phyloP scores from a whole-genome alignment of 1,284 basidiomycete species.

The Trametes polyzona region DNA sequence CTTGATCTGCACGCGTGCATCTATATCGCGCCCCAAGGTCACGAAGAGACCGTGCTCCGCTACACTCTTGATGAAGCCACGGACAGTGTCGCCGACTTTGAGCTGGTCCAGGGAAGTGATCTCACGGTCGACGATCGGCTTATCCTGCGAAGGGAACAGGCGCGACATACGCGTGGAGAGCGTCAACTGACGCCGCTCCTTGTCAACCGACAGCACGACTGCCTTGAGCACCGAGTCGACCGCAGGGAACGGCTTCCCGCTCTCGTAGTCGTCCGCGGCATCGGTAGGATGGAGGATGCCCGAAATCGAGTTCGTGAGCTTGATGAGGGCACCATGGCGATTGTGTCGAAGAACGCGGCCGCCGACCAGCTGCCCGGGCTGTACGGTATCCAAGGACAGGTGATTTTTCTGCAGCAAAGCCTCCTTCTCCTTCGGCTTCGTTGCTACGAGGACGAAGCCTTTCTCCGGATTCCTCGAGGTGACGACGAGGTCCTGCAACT shows the following conservation, averaged over 20 bases:
- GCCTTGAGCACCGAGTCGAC: conserved; percentile 74
- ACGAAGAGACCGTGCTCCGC: conserved; percentile 92
- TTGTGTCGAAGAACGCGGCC: conserved; percentile 79
- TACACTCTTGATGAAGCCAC: conserved; percentile 91
- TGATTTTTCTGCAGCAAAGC: conserved; percentile 52
- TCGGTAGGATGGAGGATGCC: conserved; percentile 86
- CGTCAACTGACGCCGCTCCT: conserved; percentile 66
- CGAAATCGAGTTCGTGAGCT: conserved; percentile 69
- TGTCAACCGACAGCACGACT: conserved; percentile 70
- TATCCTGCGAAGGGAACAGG: conserved; percentile 53
- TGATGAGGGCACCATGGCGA: conserved; percentile 74
- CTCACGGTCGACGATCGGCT: conserved; percentile 70
- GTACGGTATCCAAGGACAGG: conserved; percentile 68
- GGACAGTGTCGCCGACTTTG: conserved; percentile 72
- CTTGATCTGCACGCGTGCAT: conserved; percentile 92
- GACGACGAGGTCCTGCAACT: conserved; percentile 80
- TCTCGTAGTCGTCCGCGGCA: conserved; percentile 76
- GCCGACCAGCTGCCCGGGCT: conserved; percentile 72
- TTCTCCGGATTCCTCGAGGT: conserved; percentile 91
- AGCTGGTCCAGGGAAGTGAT: conserved; percentile 69
- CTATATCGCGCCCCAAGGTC: conserved; percentile 78
- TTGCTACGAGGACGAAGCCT: conserved; percentile 86
- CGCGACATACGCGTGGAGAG: conserved; percentile 82
- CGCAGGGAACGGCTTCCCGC: conserved; percentile 60
- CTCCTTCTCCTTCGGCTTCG: conserved; percentile 59